Conservation (phyloP, 202 grass and related monocot genomes). For the Elaeis oleifera region DNA sequence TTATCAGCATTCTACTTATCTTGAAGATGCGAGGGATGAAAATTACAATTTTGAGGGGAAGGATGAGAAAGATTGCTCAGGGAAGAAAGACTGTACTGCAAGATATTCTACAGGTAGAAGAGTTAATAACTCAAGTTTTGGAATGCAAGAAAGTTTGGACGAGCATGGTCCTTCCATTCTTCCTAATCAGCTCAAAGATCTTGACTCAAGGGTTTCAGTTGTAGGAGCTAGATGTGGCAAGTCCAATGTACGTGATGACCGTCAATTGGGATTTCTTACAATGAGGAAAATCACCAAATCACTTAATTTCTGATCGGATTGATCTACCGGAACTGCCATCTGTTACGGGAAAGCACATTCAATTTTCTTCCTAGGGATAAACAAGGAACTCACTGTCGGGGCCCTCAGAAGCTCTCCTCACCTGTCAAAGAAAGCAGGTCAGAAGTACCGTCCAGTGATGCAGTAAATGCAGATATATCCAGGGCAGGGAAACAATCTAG, state of each 20-base stretch:
- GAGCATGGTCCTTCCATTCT: constrained; percentile 23
- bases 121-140: constrained; percentile 21
- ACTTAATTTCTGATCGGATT: background rate
- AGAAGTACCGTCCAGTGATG: constrained; percentile 22
- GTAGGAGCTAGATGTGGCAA: constrained; percentile 32
- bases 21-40: constrained; percentile 3
- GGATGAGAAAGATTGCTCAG: constrained; percentile 25
- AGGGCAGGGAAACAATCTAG: constrained; percentile 44
- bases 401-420: constrained; percentile 25
- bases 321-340: constrained; percentile 31
- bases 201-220: constrained; percentile 19
- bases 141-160: constrained; percentile 31
- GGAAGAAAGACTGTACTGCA: constrained; percentile 31
- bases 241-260: constrained; percentile 22
- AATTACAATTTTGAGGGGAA: constrained; percentile 7
- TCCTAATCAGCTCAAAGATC: constrained; percentile 21
- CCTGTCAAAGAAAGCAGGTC: constrained; percentile 47
- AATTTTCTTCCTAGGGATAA: constrained; percentile 32
- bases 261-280: constrained; percentile 25
- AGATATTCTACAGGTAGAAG: constrained; percentile 33
- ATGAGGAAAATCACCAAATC: constrained; percentile 20
- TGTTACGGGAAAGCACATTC: constrained; percentile 41
- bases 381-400: constrained; percentile 35
- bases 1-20: background rate
- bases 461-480: constrained; percentile 41